A percentile compares a stretch with the other conserved stretches of the same genome.
phyloP scores from a whole-genome alignment of 306 rosid genomes.

The Rosa persica region DNA sequence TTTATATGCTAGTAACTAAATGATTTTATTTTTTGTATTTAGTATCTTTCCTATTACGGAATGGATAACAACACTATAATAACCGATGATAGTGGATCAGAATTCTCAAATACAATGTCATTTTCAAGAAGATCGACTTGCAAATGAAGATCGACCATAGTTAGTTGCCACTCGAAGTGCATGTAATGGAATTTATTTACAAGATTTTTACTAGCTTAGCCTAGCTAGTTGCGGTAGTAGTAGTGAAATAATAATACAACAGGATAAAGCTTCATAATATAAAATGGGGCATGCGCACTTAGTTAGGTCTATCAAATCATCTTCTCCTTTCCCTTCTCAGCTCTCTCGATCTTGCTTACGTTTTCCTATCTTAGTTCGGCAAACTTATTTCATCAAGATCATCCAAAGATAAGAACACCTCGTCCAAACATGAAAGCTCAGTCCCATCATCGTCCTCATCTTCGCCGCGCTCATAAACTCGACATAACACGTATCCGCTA shows the following conservation, averaged over 20 bases:
- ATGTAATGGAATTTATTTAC: constrained; percentile 7
- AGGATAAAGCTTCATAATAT: constrained; percentile 8
- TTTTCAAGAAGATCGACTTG: background rate
- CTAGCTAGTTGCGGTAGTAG: background rate
- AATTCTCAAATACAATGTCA: background rate
- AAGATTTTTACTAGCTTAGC: constrained; percentile 6
- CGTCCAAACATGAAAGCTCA: constrained; percentile 92
- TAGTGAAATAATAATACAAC: constrained; percentile 8
- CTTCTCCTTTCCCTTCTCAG: background rate
- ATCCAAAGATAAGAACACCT: constrained; percentile 89
- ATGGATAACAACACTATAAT: background rate
- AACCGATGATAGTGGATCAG: background rate
- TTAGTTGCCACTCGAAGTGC: constrained; percentile 9
- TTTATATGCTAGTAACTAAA: too few species aligned
- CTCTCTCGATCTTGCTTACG: background rate
- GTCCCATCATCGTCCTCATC: constrained; percentile 49
- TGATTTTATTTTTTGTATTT: too few species aligned
- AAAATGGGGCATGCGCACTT: constrained; percentile 11
- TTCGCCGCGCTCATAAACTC: constrained; percentile 58
- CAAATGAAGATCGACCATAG: background rate
- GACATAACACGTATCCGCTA: constrained; percentile 67
- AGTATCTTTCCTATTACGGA: background rate
- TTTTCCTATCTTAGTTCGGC: constrained; percentile 46
- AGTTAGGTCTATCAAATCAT: constrained; percentile 8
- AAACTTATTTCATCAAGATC: constrained; percentile 94